phyloP scores from a whole-genome alignment of 768 basidiomycete species.

The Calocera cornea region DNA sequence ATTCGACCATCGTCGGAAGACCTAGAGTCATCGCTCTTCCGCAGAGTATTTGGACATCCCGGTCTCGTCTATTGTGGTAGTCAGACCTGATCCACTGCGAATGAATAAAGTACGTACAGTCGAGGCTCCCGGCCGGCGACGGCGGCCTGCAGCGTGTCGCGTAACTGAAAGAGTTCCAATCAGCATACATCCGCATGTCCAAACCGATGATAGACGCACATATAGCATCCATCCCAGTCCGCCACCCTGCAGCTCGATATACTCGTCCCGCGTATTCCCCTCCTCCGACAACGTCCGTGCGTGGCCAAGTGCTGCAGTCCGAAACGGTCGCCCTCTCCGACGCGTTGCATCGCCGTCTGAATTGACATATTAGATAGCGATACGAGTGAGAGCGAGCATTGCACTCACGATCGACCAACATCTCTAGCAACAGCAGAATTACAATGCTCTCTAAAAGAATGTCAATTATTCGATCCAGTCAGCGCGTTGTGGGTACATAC shows the following conservation, averaged over 20 bases:
- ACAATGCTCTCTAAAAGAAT: background rate
- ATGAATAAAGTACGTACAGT: background rate
- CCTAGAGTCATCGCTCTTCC: background rate
- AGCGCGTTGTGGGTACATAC: background rate
- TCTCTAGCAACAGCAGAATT: background rate
- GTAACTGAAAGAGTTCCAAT: background rate
- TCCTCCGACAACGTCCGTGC: background rate
- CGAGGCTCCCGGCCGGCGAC: background rate
- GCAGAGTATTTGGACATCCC: background rate
- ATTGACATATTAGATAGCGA: background rate
- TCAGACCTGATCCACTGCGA: background rate
- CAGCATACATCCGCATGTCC: background rate
- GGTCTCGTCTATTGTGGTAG: background rate
- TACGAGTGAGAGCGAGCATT: background rate
- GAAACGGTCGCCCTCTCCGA: background rate
- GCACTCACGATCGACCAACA: background rate
- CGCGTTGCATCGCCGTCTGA: background rate
- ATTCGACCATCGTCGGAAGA: background rate
- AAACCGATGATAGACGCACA: background rate
- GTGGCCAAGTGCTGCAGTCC: background rate
- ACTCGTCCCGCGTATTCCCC: background rate
- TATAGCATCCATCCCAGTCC: conserved; percentile 1
- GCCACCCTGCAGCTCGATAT: background rate
- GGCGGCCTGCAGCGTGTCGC: background rate
- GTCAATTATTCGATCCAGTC: background rate